Evolutionary conservation across 257 asterid genomes (phyloP).

Genomic region (Plectranthus barbatus): DNA sequence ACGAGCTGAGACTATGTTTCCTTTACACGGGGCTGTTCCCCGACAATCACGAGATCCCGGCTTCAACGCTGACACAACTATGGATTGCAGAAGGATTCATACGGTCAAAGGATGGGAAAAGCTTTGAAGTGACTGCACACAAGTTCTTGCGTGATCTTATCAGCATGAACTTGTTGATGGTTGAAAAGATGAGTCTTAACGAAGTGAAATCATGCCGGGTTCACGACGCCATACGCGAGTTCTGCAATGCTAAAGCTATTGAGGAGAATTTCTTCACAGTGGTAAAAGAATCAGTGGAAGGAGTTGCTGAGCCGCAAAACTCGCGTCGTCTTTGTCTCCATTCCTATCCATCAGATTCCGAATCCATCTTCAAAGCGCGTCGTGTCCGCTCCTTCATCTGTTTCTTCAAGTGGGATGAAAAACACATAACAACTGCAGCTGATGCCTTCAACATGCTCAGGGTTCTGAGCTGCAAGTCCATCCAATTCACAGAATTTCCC

Average conservation of each 20-base stretch:
- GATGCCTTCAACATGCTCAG: conserved; percentile 13
- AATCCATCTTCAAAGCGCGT: not conserved
- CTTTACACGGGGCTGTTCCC: not conserved
- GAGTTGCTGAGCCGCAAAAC: not conserved
- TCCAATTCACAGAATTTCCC: not conserved
- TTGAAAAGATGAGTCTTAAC: not conserved
- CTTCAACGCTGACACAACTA: not conserved
- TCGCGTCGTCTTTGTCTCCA: not conserved
- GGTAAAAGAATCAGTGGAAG: not conserved
- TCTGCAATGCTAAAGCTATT: not conserved
- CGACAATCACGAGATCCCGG: not conserved
- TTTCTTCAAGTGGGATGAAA: not conserved
- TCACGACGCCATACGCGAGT: not conserved
- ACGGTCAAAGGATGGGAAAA: not conserved
- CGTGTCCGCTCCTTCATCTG: not conserved
- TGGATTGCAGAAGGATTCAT: not conserved
- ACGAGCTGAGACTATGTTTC: not conserved
- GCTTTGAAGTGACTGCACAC: not conserved
- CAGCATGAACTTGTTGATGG: not conserved
- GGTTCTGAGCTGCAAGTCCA: not conserved
- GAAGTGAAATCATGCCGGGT: not conserved
- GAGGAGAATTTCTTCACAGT: not conserved
- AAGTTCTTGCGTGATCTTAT: not conserved
- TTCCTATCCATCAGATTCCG: not conserved
- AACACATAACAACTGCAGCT: not conserved